These are phyloP conservation scores for Akebia trifoliata DNA, from an alignment of 164 flowering plant species.

Conservation along the genomic window DNA sequence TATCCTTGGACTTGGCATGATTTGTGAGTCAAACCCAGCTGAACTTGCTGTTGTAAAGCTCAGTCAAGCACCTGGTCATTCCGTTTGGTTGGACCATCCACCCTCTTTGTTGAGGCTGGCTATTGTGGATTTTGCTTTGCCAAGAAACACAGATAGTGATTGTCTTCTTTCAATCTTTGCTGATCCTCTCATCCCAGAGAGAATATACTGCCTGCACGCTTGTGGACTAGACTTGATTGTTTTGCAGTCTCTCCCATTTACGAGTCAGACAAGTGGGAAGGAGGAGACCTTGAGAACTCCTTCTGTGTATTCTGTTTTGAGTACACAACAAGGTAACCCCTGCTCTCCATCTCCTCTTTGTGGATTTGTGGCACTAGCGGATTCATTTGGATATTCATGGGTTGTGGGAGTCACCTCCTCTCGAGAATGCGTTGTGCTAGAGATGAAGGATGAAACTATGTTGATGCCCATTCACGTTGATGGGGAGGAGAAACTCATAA, in stretches of 20 bases:
- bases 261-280: constrained; percentile 61
- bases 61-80: constrained; percentile 42
- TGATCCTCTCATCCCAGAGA: constrained; percentile 77
- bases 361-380: constrained; percentile 71
- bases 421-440: constrained; percentile 67
- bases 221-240: constrained; percentile 83
- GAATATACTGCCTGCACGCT: constrained; percentile 66
- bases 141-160: constrained; percentile 28
- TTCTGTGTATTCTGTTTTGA: constrained; percentile 71
- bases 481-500: constrained; percentile 22
- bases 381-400: constrained; percentile 91
- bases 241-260: constrained; percentile 90
- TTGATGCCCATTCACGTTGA: constrained; percentile 47
- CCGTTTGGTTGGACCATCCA: constrained; percentile 75
- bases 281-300: constrained; percentile 54
- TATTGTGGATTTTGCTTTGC: constrained; percentile 83
- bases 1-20: constrained; percentile 76
- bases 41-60: constrained; percentile 34
- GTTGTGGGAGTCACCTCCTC: constrained; percentile 56
- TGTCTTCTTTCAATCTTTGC: constrained; percentile 39
- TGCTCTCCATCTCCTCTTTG: constrained; percentile 40
- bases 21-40: constrained; percentile 57
- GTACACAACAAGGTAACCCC: constrained; percentile 47
- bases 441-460: constrained; percentile 64
- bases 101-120: constrained; percentile 84